phyloP scores from a whole-genome alignment of 2,329 filamentous ascomycete genomes.

The Aureobasidium vineae region DNA sequence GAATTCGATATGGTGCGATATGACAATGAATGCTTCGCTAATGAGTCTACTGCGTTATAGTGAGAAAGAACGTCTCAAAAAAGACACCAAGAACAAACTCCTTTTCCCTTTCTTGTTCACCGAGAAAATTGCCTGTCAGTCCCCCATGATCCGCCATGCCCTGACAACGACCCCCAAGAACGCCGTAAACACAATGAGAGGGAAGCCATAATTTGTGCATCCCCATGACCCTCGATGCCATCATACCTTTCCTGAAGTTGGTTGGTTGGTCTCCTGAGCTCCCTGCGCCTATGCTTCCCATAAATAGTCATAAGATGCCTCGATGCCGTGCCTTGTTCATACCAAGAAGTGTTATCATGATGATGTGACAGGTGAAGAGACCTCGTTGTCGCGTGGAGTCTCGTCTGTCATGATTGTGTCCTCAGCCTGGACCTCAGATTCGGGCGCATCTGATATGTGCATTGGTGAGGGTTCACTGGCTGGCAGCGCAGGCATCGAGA shows the following conservation, averaged over 20 bases:
- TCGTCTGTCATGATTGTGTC: conserved; percentile 21
- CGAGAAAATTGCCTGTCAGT: neutral
- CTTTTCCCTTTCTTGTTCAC: conserved; percentile 1
- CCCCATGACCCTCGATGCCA: neutral
- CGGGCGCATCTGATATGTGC: conserved; percentile 6
- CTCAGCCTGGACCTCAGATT: conserved; percentile 14
- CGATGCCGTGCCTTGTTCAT: neutral
- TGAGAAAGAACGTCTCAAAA: neutral
- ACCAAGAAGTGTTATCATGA: neutral
- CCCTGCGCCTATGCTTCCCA: conserved; percentile 16
- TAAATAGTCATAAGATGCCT: conserved; percentile 17
- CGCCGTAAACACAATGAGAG: neutral
- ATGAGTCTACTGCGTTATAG: conserved; percentile 14
- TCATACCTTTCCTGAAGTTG: neutral
- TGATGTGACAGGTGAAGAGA: conserved; percentile 9
- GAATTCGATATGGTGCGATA: neutral
- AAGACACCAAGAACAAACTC: neutral
- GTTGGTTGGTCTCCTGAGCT: conserved; percentile 1
- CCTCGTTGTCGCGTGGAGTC: neutral
- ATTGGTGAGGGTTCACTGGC: conserved; percentile 16
- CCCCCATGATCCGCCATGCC: conserved; percentile 14
- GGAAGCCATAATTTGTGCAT: neutral
- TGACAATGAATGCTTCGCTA: conserved; percentile 16
- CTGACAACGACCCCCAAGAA: neutral
- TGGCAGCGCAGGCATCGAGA: neutral